Evolutionary conservation across 345 rosid genomes (phyloP).

Genomic region (Populus alba): DNA sequence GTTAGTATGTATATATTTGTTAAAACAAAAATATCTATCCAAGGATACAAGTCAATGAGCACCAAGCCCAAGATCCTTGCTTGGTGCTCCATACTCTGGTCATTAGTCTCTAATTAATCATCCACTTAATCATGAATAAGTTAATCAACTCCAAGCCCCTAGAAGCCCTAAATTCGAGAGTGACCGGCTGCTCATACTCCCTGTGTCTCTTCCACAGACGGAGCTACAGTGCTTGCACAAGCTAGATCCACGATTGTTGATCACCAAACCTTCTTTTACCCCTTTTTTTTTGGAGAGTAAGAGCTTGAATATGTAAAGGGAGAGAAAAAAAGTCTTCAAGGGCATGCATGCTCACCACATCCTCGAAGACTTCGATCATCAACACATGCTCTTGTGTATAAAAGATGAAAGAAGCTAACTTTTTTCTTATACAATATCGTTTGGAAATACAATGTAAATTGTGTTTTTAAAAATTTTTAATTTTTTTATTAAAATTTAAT

Average conservation of each 20-base stretch:
- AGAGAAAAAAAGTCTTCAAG: too few species aligned
- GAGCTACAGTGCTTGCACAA: neutral
- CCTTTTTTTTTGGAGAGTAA: too few species aligned
- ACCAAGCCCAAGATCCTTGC: slow-evolving; percentile 37
- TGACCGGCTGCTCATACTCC: slow-evolving; percentile 23
- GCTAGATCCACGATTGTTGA: neutral
- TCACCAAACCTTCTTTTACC: too few species aligned
- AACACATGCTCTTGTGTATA: neutral
- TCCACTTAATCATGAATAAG: neutral
- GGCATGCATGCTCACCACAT: too few species aligned
- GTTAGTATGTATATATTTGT: slow-evolving; percentile 12
- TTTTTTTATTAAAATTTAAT: too few species aligned
- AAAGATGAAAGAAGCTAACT: neutral
- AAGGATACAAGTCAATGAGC: slow-evolving; percentile 21
- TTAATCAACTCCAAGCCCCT: slow-evolving; percentile 17
- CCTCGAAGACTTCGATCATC: neutral
- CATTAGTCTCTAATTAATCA: neutral
- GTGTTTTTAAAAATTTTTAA: too few species aligned
- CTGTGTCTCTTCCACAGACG: neutral
- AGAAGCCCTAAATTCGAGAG: slow-evolving; percentile 25
- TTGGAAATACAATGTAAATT: too few species aligned
- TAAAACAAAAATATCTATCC: neutral
- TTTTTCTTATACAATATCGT: neutral
- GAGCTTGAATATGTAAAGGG: too few species aligned
- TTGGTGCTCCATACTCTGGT: slow-evolving; percentile 7